Percentiles rank a stretch among this genome's conserved stretches.
Conservation (phyloP, 148 eudicot species). For the Salicornia ramosissima region DNA sequence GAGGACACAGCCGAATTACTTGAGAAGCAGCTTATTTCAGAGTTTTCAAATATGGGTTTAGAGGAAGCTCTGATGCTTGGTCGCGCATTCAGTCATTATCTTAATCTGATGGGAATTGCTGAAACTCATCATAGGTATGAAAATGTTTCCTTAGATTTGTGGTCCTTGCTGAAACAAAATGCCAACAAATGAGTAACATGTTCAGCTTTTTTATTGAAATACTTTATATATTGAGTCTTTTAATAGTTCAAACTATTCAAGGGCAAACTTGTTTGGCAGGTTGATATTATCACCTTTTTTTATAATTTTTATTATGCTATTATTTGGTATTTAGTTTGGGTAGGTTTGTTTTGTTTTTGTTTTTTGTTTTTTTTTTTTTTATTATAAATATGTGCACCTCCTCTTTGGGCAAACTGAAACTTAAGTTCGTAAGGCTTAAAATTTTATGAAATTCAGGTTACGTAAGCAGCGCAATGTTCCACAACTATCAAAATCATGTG, state of each 20-base stretch:
- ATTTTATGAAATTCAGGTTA: constrained; percentile 38
- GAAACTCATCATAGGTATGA: constrained; percentile 86
- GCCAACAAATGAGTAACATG: neutral
- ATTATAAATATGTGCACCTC: too few species aligned
- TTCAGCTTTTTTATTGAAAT: neutral
- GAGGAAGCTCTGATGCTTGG: constrained; percentile 66
- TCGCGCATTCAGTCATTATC: constrained; percentile 77
- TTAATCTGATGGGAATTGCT: constrained; percentile 76
- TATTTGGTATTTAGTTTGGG: too few species aligned
- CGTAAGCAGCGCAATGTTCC: constrained; percentile 41
- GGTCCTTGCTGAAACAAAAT: neutral
- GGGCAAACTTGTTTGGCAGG: neutral
- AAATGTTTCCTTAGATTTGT: neutral
- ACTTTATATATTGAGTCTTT: neutral
- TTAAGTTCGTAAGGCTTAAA: neutral
- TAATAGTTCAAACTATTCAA: neutral
- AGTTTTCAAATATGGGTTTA: constrained; percentile 71
- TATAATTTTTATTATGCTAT: too few species aligned
- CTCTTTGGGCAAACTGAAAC: neutral
- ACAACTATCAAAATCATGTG: constrained; percentile 74
- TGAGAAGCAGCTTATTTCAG: constrained; percentile 70
- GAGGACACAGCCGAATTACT: constrained; percentile 73
- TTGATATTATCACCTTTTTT: neutral
- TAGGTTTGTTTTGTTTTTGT: too few species aligned
- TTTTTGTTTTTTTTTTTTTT: too few species aligned